Conservation (phyloP, 306 rosid species). For the Cucumis melo region DNA sequence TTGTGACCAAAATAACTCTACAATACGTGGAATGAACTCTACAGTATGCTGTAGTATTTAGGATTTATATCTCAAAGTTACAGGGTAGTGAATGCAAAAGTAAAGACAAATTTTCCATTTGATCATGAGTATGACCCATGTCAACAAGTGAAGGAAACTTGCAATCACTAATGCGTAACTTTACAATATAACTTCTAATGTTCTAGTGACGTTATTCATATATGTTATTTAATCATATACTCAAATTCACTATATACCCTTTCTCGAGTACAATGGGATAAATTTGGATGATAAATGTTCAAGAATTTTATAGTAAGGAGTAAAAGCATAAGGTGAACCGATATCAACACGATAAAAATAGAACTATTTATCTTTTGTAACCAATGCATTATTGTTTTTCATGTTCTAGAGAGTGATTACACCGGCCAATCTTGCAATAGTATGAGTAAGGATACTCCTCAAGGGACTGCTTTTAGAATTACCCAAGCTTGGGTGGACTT, state of each 20-base stretch:
- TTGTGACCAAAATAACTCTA: background rate
- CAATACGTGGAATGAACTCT: background rate
- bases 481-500: slow-evolving; percentile 63
- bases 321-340: too few species aligned
- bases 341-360: background rate
- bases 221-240: background rate
- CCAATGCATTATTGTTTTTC: slow-evolving; percentile 59
- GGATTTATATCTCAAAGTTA: background rate
- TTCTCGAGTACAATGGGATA: too few species aligned
- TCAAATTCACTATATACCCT: slow-evolving; percentile 33
- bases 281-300: background rate
- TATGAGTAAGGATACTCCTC: slow-evolving; percentile 66
- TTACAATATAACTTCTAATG: background rate
- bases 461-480: slow-evolving; percentile 25
- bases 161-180: background rate
- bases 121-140: background rate
- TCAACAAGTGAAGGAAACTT: background rate
- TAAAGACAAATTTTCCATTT: background rate
- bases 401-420: slow-evolving; percentile 44
- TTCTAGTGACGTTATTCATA: background rate
- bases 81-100: background rate
- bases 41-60: background rate
- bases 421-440: slow-evolving; percentile 67
- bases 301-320: too few species aligned
- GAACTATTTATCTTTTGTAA: slow-evolving; percentile 52